Base-by-base conservation (phyloP, 2,329 filamentous ascomycete species). In the Botrytis medusae region DNA sequence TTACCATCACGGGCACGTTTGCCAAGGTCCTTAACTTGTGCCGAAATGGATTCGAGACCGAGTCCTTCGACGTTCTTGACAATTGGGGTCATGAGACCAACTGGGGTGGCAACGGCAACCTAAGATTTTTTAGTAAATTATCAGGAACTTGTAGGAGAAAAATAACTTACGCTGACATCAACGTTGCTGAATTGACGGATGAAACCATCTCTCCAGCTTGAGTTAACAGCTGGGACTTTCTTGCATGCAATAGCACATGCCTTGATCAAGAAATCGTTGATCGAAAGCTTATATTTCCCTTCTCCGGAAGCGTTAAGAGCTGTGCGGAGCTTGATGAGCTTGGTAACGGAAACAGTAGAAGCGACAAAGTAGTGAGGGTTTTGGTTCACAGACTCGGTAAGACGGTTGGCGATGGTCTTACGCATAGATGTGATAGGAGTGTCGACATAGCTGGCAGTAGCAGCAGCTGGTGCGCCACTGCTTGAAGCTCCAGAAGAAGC, bases 211-310 rank as follows among this genome's bases (percentile, higher is more conserved):
- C 92, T 91, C 95, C 96, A 99, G 83, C 93, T 95, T 69, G 95
- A 95, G 89, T 99, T 99, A 85, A 95, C 96, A 77, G 93, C 89
- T 74, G 96, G 96, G 67, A 98, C 95, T 89, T 97, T 98, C 86
- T 92, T 92, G 82, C 92, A 94, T 75, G 96, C 96, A 76, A 93
- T 87, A 74, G 90, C 93, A 74, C 95, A 93, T 79, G 95, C 96
- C 90, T 99, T 99, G 89, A 99, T 94, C 76, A 99, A 88, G 89
- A 99, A 97, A 85, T 99, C 96, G 85, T 99, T 99, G 85, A 99
- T 94, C n/a, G 95, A 98, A 74, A 99, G 93, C 90, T 98, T 99
- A 90, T 97, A 99, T 84, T 94, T 91, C 85, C 95, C 96, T 76
- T 97, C 92, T 65, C 93, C 87, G 20, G 93, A 91, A 82, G 90